Evolutionary conservation across 768 basidiomycete species (phyloP), one percentile per base, ranked within the genome.

Genomic region (Trametes cingulata): DNA sequence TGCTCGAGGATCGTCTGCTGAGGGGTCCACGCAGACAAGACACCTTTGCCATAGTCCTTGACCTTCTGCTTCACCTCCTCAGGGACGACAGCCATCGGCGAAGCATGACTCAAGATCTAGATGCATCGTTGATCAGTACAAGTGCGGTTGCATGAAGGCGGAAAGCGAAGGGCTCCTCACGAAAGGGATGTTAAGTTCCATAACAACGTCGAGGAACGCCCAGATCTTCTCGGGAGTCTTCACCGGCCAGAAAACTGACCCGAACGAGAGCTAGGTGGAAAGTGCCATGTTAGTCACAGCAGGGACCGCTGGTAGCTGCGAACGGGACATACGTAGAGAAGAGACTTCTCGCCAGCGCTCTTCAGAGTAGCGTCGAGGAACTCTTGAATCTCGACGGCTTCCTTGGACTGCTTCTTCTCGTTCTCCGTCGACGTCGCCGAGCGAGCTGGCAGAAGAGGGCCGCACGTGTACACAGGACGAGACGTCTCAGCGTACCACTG

Each of bases 111-210:
- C 36, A 64, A 15, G 14, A 64, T 61, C 63, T 64, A 33, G 10
- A 10, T 9, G 6, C 17, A 13, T 1, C 20, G 13, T 24, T 19
- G 12, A n/a, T 14, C 22, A 25, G 9, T 5, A 14, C 58, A 2
- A 56, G 36, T 15, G 57, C 53, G 2, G 62, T 52, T 12, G 48
- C 58, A 13, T 56, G 53, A 42, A 48, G 52, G 24, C 56, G 36
- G 36, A 60, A 33, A 35, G 40, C 33, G 39, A 33, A 1, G 17
- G 42, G 8, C 6, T 1, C 9, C 53, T 45, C 36, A 71, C 69
- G 56, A 71, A 68, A 15, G 69, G 68, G 9, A 68, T 59, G 15
- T 58, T 52, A 24, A 47, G 24, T 39, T 71, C 67, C 24, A 69
- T 58, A 3, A 71, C 15, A 3, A 68, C 62, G 35, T 71, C 68